These are phyloP conservation scores for Oryza officinalis DNA, from an alignment of 176 grass and related monocot genomes.

Conservation along the genomic window DNA sequence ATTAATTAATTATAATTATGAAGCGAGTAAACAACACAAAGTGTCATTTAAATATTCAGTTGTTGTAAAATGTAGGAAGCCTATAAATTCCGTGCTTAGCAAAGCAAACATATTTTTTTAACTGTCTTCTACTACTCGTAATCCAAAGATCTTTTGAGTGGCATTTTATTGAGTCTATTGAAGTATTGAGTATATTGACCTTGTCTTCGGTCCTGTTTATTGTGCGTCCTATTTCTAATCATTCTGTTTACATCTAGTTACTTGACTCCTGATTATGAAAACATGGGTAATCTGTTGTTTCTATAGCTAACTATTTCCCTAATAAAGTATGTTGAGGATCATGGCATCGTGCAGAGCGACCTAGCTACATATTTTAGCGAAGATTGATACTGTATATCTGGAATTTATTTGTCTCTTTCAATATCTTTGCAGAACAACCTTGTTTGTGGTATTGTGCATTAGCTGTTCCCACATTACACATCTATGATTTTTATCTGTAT, in stretches of 20 bases:
- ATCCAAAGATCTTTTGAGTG: not conserved
- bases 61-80: not conserved
- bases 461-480: slow-evolving; percentile 9
- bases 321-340: slow-evolving; percentile 22
- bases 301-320: slow-evolving; percentile 17
- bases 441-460: not conserved
- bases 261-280: slow-evolving; percentile 5
- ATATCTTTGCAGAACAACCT: not conserved
- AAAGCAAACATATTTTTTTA: not conserved
- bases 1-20: not conserved
- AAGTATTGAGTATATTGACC: not conserved
- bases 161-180: not conserved
- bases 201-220: slow-evolving; percentile 11
- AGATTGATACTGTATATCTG: not conserved
- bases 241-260: slow-evolving; percentile 1
- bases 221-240: not conserved
- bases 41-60: not conserved
- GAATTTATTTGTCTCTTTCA: slow-evolving; percentile 29
- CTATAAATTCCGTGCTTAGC: not conserved
- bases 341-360: slow-evolving; percentile 16
- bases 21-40: slow-evolving; percentile 7
- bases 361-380: slow-evolving; percentile 27
- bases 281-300: not conserved
- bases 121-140: not conserved
- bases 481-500: not conserved